Conservation (phyloP, 768 basidiomycete species). For the Phanerodontia chrysosporium region DNA sequence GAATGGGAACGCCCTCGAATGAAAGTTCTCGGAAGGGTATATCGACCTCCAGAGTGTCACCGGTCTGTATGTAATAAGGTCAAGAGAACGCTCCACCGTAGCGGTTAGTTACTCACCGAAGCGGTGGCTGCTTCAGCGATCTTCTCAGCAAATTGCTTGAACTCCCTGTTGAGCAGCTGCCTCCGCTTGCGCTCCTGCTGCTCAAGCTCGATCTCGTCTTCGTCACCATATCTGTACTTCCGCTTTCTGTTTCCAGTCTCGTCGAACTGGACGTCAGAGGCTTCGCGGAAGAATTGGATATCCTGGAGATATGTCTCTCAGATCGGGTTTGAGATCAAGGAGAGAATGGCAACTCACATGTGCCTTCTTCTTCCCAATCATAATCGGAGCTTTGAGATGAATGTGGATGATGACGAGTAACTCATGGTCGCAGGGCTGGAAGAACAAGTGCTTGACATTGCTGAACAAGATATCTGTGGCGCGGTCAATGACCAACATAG, state of each 20-base stretch:
- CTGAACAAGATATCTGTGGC: conserved; percentile 82
- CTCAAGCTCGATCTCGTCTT: conserved; percentile 98
- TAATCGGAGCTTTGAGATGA: conserved; percentile 92
- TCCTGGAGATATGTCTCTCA: too few species aligned
- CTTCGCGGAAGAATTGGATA: conserved; percentile 97
- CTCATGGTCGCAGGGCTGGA: conserved; percentile 98
- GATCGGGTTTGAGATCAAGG: too few species aligned
- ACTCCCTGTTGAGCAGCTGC: conserved; percentile 88
- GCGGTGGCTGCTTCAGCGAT: conserved; percentile 78
- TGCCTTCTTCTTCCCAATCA: conserved; percentile 98
- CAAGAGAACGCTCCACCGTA: neutral
- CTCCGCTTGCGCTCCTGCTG: conserved; percentile 92
- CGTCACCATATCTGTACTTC: conserved; percentile 94
- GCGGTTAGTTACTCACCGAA: conserved; percentile 48
- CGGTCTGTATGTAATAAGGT: conserved; percentile 44
- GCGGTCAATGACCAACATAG: neutral
- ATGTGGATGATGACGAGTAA: conserved; percentile 91
- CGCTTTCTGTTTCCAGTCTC: conserved; percentile 99
- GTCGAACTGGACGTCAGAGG: conserved; percentile 95
- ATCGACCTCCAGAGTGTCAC: conserved; percentile 88
- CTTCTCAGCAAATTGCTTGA: conserved; percentile 90
- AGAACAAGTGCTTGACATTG: conserved; percentile 98
- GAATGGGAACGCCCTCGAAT: conserved; percentile 95
- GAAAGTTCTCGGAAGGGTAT: conserved; percentile 96
- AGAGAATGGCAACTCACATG: conserved; percentile 50